Base-by-base conservation (phyloP, 2,329 filamentous ascomycete genomes). In the Teratosphaeria gauchensis region DNA sequence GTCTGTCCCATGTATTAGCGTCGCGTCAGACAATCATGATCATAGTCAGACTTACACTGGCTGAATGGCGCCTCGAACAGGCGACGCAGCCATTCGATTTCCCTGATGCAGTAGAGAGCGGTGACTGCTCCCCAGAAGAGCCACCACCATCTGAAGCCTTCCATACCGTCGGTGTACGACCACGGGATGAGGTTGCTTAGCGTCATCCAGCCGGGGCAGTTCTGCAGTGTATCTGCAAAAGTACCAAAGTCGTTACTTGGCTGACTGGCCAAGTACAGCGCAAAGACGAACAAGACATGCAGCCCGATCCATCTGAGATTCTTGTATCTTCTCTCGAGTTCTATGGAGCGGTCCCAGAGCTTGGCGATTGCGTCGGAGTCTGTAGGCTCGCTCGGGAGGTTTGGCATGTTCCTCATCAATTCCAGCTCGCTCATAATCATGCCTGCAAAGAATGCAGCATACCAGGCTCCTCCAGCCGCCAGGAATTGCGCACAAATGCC, bases 381-480 rank as follows among this genome's bases (percentile, higher is more conserved):
- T 2, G 57, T 58, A n/a, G 57, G 59, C 12, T 57, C 72, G 1
- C 79, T 77, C 4, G 85, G 76, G 3, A 83, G 65, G 63, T 87
- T 84, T 46, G 87, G 67, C 59, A 87, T 82, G 66, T 79, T 79
- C 6, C 84, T 76, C 2, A 86, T 69, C 81, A 86, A 48, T 4
- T 87, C 84, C 51, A 87, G 67, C 59, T 87, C 83, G 66, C 79
- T 80, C 7, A 85, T 76, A 2, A 86, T 69, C 81, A 86, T 83
- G 19, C 84, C 84, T 0, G 78, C 72, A 21, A 81, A 72, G 66
- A 87, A 87, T 67, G 84, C 75, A 9, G 83, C 77, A 62, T 81
- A 82, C 67, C 82, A 84, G 71, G 79, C 84, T 24, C 83, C 85
- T 9, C 59, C 53, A 35, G 63, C 55, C 16, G 57, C 60, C 51